phyloP scores from a whole-genome alignment of 495 filamentous ascomycete genomes.

The Tuber aestivum region DNA sequence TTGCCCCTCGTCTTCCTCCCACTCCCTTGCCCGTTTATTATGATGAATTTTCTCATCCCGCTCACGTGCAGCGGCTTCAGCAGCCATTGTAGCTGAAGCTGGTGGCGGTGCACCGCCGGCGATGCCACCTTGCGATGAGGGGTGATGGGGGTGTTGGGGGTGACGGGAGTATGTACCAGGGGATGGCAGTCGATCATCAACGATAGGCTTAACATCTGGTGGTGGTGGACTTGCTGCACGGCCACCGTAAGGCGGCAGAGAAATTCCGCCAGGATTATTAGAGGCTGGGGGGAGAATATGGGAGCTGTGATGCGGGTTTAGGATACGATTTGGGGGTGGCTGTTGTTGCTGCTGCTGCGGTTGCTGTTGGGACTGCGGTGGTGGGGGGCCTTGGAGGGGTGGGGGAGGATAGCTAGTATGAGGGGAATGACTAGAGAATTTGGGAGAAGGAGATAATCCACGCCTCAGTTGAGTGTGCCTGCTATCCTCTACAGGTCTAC shows the following conservation, averaged over 20 bases:
- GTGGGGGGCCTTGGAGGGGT: constrained; percentile 45
- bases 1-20: constrained; percentile 72
- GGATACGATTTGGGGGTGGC: constrained; percentile 54
- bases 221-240: constrained; percentile 64
- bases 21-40: constrained; percentile 78
- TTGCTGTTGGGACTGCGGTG: constrained; percentile 45
- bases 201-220: constrained; percentile 75
- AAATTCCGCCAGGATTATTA: constrained; percentile 43
- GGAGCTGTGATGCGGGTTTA: constrained; percentile 56
- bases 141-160: constrained; percentile 63
- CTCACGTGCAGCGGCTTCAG: constrained; percentile 72
- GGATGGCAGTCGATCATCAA: constrained; percentile 78
- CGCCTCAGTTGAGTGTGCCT: constrained; percentile 53
- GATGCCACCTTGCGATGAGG: constrained; percentile 61
- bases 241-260: constrained; percentile 44
- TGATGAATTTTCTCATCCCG: constrained; percentile 54
- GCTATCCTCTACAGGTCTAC: constrained; percentile 66
- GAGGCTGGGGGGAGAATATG: constrained; percentile 54
- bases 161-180: constrained; percentile 66
- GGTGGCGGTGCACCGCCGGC: constrained; percentile 71
- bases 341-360: constrained; percentile 52
- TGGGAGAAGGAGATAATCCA: constrained; percentile 57
- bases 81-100: constrained; percentile 63
- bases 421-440: constrained; percentile 44
- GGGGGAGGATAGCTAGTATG: constrained; percentile 43